Percentiles rank a stretch among this genome's conserved stretches.
Evolutionary conservation across 1,284 basidiomycete genomes (phyloP).

Genomic region (Austroboletus niveus): DNA sequence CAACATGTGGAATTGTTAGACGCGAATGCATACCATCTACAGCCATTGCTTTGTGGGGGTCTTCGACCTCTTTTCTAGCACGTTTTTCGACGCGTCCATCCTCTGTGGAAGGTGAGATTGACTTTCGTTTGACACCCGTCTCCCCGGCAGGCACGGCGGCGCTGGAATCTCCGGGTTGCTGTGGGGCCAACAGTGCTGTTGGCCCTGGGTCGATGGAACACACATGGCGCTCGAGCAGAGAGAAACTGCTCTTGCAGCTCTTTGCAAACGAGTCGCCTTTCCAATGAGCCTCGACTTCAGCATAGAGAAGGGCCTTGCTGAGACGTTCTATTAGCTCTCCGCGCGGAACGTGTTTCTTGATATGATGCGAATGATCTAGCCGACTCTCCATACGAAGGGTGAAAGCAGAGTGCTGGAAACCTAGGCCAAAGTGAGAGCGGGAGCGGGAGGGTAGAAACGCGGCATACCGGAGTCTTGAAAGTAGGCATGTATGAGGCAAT

Average conservation of each 20-base stretch:
- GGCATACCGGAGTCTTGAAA: constrained; percentile 71
- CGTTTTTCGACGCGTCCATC: constrained; percentile 54
- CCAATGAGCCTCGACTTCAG: constrained; percentile 84
- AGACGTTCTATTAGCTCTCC: constrained; percentile 81
- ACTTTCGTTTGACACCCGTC: constrained; percentile 46
- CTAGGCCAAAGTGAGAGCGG: constrained; percentile 30
- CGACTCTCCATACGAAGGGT: constrained; percentile 67
- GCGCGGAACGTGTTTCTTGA: constrained; percentile 71
- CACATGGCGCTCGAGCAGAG: constrained; percentile 66
- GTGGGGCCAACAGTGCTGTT: constrained; percentile 23
- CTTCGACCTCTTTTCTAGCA: constrained; percentile 43
- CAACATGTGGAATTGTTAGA: neutral
- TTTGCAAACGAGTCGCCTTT: constrained; percentile 54
- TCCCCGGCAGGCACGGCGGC: constrained; percentile 12
- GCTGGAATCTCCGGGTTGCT: constrained; percentile 20
- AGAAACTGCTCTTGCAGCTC: constrained; percentile 66
- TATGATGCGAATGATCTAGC: constrained; percentile 63
- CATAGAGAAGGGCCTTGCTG: constrained; percentile 76
- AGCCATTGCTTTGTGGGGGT: constrained; percentile 31
- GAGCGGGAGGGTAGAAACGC: neutral
- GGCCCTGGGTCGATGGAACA: constrained; percentile 51
- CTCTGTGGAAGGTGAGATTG: constrained; percentile 38
- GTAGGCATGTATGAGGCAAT: constrained; percentile 80
- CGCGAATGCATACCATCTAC: constrained; percentile 30
- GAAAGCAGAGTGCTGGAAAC: constrained; percentile 78